Evolutionary conservation across 257 asterid genomes (phyloP), one percentile per base, ranked within the genome.

Genomic region (Solanum sitiens): DNA sequence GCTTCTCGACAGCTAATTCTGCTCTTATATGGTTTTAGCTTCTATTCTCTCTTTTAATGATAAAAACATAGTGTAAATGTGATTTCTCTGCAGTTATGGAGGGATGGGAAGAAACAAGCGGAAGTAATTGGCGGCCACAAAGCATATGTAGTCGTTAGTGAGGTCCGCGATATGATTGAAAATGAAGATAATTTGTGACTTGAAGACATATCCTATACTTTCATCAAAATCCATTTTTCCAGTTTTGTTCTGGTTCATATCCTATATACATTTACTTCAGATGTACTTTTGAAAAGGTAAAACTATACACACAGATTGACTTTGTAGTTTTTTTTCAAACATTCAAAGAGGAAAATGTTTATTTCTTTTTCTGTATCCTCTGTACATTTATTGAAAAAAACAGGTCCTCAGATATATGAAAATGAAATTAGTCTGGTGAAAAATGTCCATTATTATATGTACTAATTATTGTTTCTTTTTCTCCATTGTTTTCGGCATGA

Each of bases 61-160:
- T 45, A 10, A 39, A 33, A 33, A 73, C 79, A 65, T 65, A n/a
- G 30, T 65, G 53, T 56, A 86, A n/a, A 82, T 23, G 76, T 23
- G 42, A 79, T 33, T 44, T 61, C 79, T 89, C 45, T 47, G 86
- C 94, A 96, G 98, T 90, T 95, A 56, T 96, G 99, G 99, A 92
- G 88, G 89, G 95, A 94, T 88, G 95, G 98, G n/a, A 87, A 93
- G 93, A 95, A 95, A 89, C 94, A 91, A 84, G 94, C 73, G 1
- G 99, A 96, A 95, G 97, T 96, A 91, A 95, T 95, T 40, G 99
- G 98, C 79, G 95, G 98, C 89, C 94, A 94, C 89, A 93, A 93
- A 90, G 96, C 98, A 32, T 91, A 94, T 91, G 87, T 96, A 89
- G 99, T 96, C 32, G 93, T 96, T 9, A 95, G 89, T 47, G 98